Conservation (phyloP, 441 rosid genomes). For the Brassica hybrid region DNA sequence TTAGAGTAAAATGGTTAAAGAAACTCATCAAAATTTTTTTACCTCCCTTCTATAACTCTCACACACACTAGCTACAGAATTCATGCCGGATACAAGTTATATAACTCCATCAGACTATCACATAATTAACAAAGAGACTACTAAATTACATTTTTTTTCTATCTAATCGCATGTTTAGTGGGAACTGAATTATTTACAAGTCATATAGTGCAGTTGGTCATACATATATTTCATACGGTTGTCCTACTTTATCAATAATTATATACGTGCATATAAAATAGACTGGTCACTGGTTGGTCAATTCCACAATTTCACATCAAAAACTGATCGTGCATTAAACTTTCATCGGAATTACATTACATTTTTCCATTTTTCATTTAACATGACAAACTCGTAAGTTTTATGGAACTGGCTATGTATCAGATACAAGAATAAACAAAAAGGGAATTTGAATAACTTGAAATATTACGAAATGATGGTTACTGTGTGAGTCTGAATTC, state of each 20-base stretch:
- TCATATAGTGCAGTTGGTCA: slow-evolving; percentile 34
- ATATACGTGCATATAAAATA: slow-evolving; percentile 19
- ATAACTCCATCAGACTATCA: not conserved
- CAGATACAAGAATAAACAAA: too few relatives aligned
- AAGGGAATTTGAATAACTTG: slow-evolving; percentile 4
- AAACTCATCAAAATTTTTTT: not conserved
- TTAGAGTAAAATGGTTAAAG: not conserved
- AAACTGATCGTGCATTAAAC: slow-evolving; percentile 19
- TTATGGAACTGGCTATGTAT: not conserved
- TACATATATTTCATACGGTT: slow-evolving; percentile 25
- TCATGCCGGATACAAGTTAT: not conserved
- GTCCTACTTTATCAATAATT: slow-evolving; percentile 23
- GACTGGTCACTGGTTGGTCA: slow-evolving; percentile 8
- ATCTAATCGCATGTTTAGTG: slow-evolving; percentile 22
- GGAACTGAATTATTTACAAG: slow-evolving; percentile 14
- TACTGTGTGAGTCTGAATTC: slow-evolving; percentile 10
- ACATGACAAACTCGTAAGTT: not conserved
- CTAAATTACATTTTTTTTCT: not conserved
- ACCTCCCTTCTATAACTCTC: not conserved
- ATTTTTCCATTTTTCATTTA: not conserved
- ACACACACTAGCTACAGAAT: not conserved
- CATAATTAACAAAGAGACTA: not conserved
- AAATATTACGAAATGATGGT: slow-evolving; percentile 22
- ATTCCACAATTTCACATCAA: slow-evolving; percentile 20
- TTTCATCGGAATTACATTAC: not conserved